These are phyloP conservation scores for Cyclotella atomus DNA, from an alignment of 108 stramenopile genomes.

Conservation along the genomic window DNA sequence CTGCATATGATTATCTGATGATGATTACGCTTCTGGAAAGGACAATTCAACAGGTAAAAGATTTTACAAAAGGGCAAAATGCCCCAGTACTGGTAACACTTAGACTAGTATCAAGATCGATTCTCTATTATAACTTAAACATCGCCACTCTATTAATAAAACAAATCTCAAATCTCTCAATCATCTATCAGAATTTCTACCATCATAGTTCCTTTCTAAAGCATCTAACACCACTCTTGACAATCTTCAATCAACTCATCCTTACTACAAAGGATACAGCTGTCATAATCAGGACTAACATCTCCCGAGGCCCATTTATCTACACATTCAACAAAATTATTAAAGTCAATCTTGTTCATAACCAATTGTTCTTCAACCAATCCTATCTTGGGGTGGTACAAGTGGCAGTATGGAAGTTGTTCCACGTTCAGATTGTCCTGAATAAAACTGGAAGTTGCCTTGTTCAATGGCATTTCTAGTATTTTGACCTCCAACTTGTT, in stretches of 20 bases:
- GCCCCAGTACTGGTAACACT: too few relatives aligned
- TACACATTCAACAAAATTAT: conserved; percentile 16
- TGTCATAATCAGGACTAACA: conserved; percentile 13
- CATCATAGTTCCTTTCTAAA: too few relatives aligned
- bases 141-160: neutral
- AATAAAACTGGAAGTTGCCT: conserved; percentile 18
- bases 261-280: neutral
- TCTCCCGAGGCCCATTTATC: conserved; percentile 16
- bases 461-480: conserved; percentile 34
- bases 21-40: too few relatives aligned
- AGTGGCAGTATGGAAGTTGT: conserved; percentile 18
- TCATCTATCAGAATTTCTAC: neutral
- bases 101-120: too few relatives aligned
- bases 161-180: neutral
- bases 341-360: conserved; percentile 25
- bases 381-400: conserved; percentile 30
- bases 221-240: conserved; percentile 27
- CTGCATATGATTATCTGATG: too few relatives aligned
- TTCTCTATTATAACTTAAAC: neutral
- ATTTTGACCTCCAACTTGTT: conserved; percentile 18
- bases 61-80: too few relatives aligned
- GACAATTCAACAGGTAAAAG: too few relatives aligned
- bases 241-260: conserved; percentile 14
- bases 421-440: conserved; percentile 24
- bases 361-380: conserved; percentile 31